phyloP scores from a whole-genome alignment of 148 eudicot species.

The Mesembryanthemum crystallinum region DNA sequence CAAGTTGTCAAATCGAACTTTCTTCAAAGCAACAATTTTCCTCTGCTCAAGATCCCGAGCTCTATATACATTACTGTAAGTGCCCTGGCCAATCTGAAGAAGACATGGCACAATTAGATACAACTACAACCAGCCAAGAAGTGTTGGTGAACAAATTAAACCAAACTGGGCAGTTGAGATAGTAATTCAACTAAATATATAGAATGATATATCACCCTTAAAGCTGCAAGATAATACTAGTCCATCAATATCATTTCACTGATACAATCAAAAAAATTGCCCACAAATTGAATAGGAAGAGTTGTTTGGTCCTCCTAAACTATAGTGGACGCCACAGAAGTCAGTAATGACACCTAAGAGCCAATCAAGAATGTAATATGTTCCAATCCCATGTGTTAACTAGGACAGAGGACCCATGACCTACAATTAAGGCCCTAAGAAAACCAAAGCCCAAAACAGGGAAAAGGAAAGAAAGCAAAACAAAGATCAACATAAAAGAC shows the following conservation, averaged over 20 bases:
- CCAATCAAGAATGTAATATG: background rate
- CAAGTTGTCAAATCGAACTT: slow-evolving; percentile 75
- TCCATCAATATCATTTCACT: background rate
- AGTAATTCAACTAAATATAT: background rate
- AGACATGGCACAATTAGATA: slow-evolving; percentile 14
- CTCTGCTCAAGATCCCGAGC: slow-evolving; percentile 77
- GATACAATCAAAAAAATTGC: background rate
- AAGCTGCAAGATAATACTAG: background rate
- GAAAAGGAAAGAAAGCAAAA: background rate
- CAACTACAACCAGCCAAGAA: slow-evolving; percentile 20
- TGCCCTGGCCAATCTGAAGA: slow-evolving; percentile 87
- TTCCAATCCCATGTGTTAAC: background rate
- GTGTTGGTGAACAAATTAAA: slow-evolving; percentile 7
- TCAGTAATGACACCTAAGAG: background rate
- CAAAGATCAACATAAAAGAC: background rate
- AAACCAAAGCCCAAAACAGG: background rate
- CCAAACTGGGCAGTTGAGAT: slow-evolving; percentile 3
- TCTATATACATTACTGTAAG: slow-evolving; percentile 80
- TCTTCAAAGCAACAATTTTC: slow-evolving; percentile 81
- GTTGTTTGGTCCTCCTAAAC: background rate
- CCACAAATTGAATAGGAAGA: background rate
- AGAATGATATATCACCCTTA: background rate
- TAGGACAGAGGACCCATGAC: background rate
- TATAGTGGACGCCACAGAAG: background rate
- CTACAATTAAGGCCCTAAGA: background rate